These are phyloP conservation scores for Talaromyces sp. DNA, from an alignment of 2,329 filamentous ascomycete species.

Conservation along the genomic window DNA sequence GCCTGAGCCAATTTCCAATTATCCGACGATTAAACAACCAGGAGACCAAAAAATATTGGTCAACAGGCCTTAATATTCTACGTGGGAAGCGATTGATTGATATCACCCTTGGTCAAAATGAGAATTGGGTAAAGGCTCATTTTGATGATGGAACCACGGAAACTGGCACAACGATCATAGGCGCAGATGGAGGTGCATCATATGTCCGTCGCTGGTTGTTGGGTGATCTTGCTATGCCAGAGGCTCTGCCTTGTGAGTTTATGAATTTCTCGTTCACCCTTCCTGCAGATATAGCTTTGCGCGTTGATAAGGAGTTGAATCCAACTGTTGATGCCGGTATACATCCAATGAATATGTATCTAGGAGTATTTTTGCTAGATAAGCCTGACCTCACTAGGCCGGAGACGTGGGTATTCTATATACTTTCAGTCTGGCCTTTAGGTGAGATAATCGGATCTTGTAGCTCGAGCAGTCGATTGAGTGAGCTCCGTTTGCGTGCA, in stretches of 20 bases:
- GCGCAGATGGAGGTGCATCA: constrained; percentile 1
- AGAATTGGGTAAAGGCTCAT: neutral
- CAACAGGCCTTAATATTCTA: neutral
- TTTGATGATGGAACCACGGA: constrained; percentile 1
- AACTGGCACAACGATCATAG: constrained; percentile 2
- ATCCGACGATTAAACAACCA: neutral
- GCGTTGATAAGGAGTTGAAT: neutral
- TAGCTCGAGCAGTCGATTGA: neutral
- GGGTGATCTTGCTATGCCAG: neutral
- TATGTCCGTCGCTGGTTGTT: constrained; percentile 3
- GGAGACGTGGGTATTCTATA: constrained; percentile 4
- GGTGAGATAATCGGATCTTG: neutral
- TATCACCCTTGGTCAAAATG: neutral
- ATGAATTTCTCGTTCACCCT: constrained; percentile 5
- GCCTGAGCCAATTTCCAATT: neutral
- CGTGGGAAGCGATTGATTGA: constrained; percentile 1
- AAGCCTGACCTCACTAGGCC: neutral
- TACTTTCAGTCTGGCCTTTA: neutral
- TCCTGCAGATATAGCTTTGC: neutral
- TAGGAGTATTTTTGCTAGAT: constrained; percentile 1
- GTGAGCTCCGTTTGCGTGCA: neutral
- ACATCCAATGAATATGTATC: constrained; percentile 2
- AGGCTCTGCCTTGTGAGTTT: constrained; percentile 3
- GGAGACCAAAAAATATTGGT: constrained; percentile 1
- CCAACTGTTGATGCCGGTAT: neutral